These are phyloP conservation scores for Aspergillus ochraceoroseus DNA, from an alignment of 2,329 filamentous ascomycete species.

Conservation along the genomic window DNA sequence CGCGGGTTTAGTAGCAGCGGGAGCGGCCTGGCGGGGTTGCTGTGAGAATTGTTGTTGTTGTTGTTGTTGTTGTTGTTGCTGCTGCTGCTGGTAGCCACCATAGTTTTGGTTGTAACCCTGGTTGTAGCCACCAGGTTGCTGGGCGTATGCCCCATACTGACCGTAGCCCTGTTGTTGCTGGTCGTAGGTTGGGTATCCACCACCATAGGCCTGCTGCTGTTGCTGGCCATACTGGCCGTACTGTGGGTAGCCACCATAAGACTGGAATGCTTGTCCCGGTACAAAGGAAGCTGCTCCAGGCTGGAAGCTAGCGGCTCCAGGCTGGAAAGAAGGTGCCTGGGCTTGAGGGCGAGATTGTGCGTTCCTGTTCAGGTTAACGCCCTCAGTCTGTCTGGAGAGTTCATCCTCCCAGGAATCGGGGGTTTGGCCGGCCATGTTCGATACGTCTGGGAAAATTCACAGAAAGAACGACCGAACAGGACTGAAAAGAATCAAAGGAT, in stretches of 20 bases:
- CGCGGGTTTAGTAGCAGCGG: slow-evolving; percentile 37
- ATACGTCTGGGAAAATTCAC: slow-evolving; percentile 18
- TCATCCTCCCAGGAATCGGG: slow-evolving; percentile 96
- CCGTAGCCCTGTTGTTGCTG: slow-evolving; percentile 44
- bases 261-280: slow-evolving; percentile 64
- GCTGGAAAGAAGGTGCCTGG: slow-evolving; percentile 56
- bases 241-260: slow-evolving; percentile 52
- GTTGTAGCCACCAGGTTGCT: slow-evolving; percentile 38
- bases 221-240: slow-evolving; percentile 49
- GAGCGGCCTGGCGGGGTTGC: slow-evolving; percentile 44
- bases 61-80: slow-evolving; percentile 36
- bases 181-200: slow-evolving; percentile 48
- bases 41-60: slow-evolving; percentile 28
- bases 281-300: slow-evolving; percentile 67
- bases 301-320: slow-evolving; percentile 59
- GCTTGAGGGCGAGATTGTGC: slow-evolving; percentile 47
- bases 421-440: slow-evolving; percentile 65
- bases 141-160: slow-evolving; percentile 45
- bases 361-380: slow-evolving; percentile 68
- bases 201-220: slow-evolving; percentile 45
- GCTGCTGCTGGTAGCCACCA: slow-evolving; percentile 45
- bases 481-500: slow-evolving; percentile 14
- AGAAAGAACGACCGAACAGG: slow-evolving; percentile 23
- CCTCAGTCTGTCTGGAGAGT: slow-evolving; percentile 70
- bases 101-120: slow-evolving; percentile 43